These are phyloP conservation scores for Cercospora canescens DNA, from an alignment of 2,329 filamentous ascomycete species.

Conservation along the genomic window DNA sequence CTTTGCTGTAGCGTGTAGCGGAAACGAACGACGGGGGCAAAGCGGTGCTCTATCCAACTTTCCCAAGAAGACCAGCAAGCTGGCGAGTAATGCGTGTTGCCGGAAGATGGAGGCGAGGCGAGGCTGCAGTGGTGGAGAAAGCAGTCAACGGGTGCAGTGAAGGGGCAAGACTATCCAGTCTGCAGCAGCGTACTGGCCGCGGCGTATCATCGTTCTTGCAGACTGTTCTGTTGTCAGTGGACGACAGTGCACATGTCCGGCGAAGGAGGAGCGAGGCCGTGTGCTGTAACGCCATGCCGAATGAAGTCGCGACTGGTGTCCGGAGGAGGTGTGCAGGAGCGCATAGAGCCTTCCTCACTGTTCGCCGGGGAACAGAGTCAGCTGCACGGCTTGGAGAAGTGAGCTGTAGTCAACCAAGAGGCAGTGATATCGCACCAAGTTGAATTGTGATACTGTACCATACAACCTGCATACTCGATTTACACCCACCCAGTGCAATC, in stretches of 20 bases:
- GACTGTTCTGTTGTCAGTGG: background rate
- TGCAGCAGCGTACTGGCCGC: background rate
- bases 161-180: slow-evolving; percentile 3
- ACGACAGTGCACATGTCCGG: background rate
- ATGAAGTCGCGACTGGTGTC: background rate
- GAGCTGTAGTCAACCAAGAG: background rate
- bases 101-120: slow-evolving; percentile 18
- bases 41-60: slow-evolving; percentile 35
- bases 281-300: background rate
- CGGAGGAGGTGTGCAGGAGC: background rate
- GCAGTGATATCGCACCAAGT: background rate
- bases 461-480: background rate
- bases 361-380: background rate
- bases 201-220: slow-evolving; percentile 9
- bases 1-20: slow-evolving; percentile 26
- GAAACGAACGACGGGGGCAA: slow-evolving; percentile 25
- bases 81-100: slow-evolving; percentile 25
- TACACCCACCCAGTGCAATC: background rate
- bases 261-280: background rate
- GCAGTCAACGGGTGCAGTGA: background rate
- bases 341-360: background rate
- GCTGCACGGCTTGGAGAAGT: background rate
- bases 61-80: slow-evolving; percentile 25
- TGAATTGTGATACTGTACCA: slow-evolving; percentile 7
- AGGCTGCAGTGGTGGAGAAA: slow-evolving; percentile 11